These are phyloP conservation scores for Plasmodium fragile DNA, from an alignment of 169 alveolate species.

Conservation along the genomic window DNA sequence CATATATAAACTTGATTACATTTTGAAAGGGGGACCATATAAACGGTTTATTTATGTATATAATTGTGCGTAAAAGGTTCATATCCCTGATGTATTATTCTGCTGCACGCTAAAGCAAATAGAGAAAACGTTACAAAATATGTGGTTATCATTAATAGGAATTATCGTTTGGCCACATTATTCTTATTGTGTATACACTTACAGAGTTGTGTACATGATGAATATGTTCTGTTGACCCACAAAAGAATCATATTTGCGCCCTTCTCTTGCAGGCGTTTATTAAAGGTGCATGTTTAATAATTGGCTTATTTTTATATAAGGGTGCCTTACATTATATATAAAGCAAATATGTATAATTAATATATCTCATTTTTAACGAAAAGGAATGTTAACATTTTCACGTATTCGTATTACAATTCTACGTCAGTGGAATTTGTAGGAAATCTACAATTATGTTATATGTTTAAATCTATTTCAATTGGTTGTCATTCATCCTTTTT, in stretches of 20 bases:
- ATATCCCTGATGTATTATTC: neutral
- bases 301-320: neutral
- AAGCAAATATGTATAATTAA: neutral
- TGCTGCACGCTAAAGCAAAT: neutral
- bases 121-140: neutral
- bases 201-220: neutral
- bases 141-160: neutral
- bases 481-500: neutral
- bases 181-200: neutral
- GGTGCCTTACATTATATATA: neutral
- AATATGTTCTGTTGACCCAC: neutral
- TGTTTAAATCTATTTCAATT: neutral
- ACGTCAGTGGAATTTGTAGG: neutral
- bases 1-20: neutral
- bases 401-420: neutral
- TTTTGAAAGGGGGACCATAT: neutral
- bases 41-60: neutral
- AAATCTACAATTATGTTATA: neutral
- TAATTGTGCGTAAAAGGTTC: neutral
- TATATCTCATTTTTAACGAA: neutral
- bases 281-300: neutral
- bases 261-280: neutral
- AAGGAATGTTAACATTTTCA: neutral
- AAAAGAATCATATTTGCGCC: neutral
- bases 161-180: neutral